phyloP scores from a whole-genome alignment of 1,139 yeast species.

The Candida pseudoviswanathii region DNA sequence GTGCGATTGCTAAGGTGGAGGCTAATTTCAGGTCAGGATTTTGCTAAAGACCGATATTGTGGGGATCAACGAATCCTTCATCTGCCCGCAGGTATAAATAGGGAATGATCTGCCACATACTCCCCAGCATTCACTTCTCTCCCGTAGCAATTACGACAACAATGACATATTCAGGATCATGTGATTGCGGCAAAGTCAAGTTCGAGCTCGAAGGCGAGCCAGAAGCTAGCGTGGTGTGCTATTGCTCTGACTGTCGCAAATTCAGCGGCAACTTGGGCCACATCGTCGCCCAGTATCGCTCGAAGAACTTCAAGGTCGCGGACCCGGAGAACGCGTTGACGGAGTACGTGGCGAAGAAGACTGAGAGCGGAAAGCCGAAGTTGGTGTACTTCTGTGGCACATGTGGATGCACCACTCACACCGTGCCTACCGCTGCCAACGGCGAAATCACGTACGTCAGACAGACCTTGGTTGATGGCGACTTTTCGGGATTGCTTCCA shows the following conservation, averaged over 20 bases:
- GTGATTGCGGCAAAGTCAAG: constrained; percentile 23
- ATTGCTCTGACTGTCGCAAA: constrained; percentile 27
- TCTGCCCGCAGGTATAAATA: neutral
- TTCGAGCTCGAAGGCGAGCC: constrained; percentile 19
- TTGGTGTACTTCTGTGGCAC: constrained; percentile 21
- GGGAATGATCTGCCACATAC: neutral
- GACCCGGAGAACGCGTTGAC: constrained; percentile 17
- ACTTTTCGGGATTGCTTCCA: constrained; percentile 11
- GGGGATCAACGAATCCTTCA: no score
- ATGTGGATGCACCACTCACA: constrained; percentile 25
- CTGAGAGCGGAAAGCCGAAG: constrained; percentile 26
- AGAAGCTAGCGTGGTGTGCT: constrained; percentile 18
- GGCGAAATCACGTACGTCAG: constrained; percentile 23
- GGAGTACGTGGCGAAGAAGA: constrained; percentile 18
- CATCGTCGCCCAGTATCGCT: constrained; percentile 17
- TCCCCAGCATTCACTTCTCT: no score
- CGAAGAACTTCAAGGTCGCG: constrained; percentile 17
- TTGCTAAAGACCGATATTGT: no score
- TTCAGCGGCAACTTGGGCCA: constrained; percentile 28
- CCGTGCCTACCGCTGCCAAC: constrained; percentile 23
- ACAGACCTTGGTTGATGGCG: constrained; percentile 21
- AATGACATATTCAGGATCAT: constrained; percentile 17
- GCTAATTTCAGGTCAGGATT: no score
- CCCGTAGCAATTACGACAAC: constrained; percentile 10
- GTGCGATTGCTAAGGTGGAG: no score